Conservation (phyloP, 192 early-diverging fungal species). For the Podila verticillata region DNA sequence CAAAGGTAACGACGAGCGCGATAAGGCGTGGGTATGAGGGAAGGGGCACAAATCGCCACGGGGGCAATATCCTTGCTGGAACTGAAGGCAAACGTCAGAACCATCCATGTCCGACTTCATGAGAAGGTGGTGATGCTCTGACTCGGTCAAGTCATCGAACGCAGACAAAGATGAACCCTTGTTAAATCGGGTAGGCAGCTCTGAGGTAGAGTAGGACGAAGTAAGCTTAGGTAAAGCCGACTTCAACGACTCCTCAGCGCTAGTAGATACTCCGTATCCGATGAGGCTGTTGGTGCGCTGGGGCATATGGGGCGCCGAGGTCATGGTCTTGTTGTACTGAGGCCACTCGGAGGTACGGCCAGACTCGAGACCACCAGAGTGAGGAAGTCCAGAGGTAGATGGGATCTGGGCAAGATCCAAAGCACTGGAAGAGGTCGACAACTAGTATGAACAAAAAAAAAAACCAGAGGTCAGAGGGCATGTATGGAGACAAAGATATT, state of each 20-base stretch:
- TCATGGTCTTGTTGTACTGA: constrained; percentile 49
- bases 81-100: constrained; percentile 49
- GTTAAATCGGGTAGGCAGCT: constrained; percentile 46
- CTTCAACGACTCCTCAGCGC: constrained; percentile 37
- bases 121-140: constrained; percentile 20
- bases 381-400: constrained; percentile 48
- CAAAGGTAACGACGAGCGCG: constrained; percentile 32
- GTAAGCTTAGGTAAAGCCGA: constrained; percentile 51
- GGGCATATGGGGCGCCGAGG: constrained; percentile 27
- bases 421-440: constrained; percentile 53
- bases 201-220: constrained; percentile 57
- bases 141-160: constrained; percentile 29
- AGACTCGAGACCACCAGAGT: constrained; percentile 57
- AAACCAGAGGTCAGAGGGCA: background rate
- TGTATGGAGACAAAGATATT: constrained; percentile 6
- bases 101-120: constrained; percentile 29
- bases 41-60: constrained; percentile 66
- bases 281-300: constrained; percentile 50
- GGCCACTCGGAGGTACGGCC: constrained; percentile 55
- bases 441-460: constrained; percentile 24
- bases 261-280: constrained; percentile 31
- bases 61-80: constrained; percentile 56
- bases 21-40: constrained; percentile 48
- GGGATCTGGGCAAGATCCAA: constrained; percentile 55
- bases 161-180: constrained; percentile 31